phyloP scores from a whole-genome alignment of 2,329 filamentous ascomycete species.

The Colletotrichum lindemuthianum region DNA sequence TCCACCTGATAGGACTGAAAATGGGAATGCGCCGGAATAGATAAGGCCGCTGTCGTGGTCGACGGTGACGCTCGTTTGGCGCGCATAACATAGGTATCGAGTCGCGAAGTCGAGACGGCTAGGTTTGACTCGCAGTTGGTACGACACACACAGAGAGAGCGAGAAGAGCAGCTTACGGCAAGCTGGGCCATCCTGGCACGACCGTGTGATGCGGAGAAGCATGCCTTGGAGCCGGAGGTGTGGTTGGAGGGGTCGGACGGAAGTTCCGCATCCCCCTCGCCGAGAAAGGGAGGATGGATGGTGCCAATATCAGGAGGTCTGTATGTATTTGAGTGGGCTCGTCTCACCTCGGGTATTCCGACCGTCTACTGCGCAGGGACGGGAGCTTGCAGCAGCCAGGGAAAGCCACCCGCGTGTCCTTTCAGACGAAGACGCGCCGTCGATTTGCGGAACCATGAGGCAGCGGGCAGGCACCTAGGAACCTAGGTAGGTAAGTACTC shows the following conservation, averaged over 20 bases:
- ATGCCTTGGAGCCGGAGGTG: neutral
- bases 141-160: neutral
- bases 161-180: neutral
- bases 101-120: no score
- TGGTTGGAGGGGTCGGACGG: conserved; percentile 32
- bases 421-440: conserved; percentile 9
- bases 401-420: neutral
- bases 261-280: conserved; percentile 29
- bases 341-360: conserved; percentile 26
- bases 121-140: neutral
- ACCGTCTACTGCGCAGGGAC: no score
- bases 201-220: conserved; percentile 18
- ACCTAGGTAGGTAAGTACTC: no score
- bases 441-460: neutral
- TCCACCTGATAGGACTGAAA: conserved; percentile 4
- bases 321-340: conserved; percentile 7
- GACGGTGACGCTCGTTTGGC: neutral
- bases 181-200: neutral
- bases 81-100: no score
- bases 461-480: no score
- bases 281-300: conserved; percentile 6
- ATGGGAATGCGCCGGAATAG: conserved; percentile 1
- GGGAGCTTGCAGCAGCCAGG: neutral
- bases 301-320: neutral
- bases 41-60: conserved; percentile 5